A percentile compares a stretch with the other conserved stretches of the same genome.
Conservation (phyloP, 176 grass and related monocot genomes). For the Musa acuminata region DNA sequence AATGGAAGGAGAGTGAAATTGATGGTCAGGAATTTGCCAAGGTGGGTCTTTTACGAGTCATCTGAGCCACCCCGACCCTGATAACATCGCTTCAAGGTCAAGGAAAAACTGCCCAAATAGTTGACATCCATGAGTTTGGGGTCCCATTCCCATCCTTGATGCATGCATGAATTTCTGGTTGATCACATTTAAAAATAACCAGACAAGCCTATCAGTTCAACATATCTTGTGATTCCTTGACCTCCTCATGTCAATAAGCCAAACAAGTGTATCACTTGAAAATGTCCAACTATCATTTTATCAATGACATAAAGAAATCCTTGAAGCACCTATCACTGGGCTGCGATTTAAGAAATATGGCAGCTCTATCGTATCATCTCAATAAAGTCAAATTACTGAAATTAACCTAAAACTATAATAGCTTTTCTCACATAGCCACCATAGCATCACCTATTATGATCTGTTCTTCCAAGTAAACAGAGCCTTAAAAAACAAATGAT, state of each 20-base stretch:
- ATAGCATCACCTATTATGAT: not conserved
- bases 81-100: too few relatives aligned
- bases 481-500: not conserved
- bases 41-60: too few relatives aligned
- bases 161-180: not conserved
- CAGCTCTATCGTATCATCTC: not conserved
- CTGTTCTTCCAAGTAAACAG: not conserved
- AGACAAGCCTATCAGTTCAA: not conserved
- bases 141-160: too few relatives aligned
- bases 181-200: not conserved
- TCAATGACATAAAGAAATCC: not conserved
- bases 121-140: too few relatives aligned
- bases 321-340: not conserved
- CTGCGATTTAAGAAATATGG: not conserved
- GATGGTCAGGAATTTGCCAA: too few relatives aligned
- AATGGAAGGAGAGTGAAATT: too few relatives aligned
- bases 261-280: not conserved
- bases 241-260: not conserved
- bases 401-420: not conserved
- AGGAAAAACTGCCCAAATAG: too few relatives aligned
- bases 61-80: too few relatives aligned
- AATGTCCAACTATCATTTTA: not conserved
- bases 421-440: not conserved
- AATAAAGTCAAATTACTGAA: not conserved
- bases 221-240: not conserved